A percentile compares a stretch with the other conserved stretches of the same genome.
These are phyloP conservation scores for Phytophthora sp. DNA, from an alignment of 352 stramenopile genomes.

Conservation along the genomic window DNA sequence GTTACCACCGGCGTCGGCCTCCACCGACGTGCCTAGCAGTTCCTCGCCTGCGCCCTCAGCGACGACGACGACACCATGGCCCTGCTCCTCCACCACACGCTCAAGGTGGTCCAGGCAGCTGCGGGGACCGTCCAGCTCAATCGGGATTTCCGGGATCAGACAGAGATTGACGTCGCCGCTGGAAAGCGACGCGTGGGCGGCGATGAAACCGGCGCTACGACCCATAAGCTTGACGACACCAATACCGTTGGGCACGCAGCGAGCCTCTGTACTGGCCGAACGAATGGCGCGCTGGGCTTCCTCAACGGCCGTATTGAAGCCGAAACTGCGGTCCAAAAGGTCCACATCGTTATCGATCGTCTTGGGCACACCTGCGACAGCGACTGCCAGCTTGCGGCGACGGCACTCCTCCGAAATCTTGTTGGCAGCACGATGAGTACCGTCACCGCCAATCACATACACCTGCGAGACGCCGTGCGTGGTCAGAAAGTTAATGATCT, in stretches of 20 bases:
- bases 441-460: conserved; percentile 98
- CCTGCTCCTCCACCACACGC: conserved; percentile 93
- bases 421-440: conserved; percentile 97
- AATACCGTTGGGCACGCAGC: conserved; percentile 97
- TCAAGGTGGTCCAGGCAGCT: conserved; percentile 93
- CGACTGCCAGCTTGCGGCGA: conserved; percentile 87
- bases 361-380: conserved; percentile 97
- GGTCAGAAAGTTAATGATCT: conserved; percentile 95
- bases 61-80: conserved; percentile 98
- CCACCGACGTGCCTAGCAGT: conserved; percentile 90
- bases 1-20: conserved; percentile 93
- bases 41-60: conserved; percentile 97
- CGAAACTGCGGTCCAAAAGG: conserved; percentile 98
- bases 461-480: conserved; percentile 93
- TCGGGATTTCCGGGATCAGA: conserved; percentile 97
- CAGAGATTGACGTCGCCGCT: conserved; percentile 98
- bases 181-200: conserved; percentile 95
- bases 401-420: conserved; percentile 85
- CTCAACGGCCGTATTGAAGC: conserved; percentile 97
- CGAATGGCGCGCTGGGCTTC: conserved; percentile 94
- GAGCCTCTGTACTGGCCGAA: conserved; percentile 92
- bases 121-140: conserved; percentile 93
- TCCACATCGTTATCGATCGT: conserved; percentile 99
- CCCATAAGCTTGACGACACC: conserved; percentile 99
- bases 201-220: conserved; percentile 97